Evolutionary conservation across 441 rosid species (phyloP).

Genomic region (Syzygium malaccense): DNA sequence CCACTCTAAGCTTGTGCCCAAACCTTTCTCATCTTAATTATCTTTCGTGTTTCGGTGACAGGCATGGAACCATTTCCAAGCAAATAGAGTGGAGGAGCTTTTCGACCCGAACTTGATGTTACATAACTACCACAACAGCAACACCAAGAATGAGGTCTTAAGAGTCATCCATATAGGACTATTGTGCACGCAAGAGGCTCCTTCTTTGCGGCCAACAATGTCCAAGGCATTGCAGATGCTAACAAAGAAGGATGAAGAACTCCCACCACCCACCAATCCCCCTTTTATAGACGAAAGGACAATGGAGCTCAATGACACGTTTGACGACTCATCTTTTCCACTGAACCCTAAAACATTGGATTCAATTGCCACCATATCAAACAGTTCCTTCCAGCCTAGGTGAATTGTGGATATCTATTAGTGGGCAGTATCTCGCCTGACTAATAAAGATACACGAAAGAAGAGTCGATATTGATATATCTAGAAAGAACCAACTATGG

Average conservation of each 20-base stretch:
- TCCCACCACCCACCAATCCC: constrained; percentile 69
- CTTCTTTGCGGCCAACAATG: constrained; percentile 72
- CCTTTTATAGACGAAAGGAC: constrained; percentile 81
- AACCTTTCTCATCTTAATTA: neutral
- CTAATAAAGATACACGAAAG: neutral
- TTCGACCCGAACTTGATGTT: constrained; percentile 61
- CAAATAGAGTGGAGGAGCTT: constrained; percentile 55
- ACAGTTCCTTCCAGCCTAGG: constrained; percentile 75
- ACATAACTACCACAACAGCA: constrained; percentile 22
- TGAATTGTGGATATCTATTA: constrained; percentile 17
- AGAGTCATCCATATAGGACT: constrained; percentile 75
- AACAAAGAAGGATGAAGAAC: constrained; percentile 51
- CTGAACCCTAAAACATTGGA: constrained; percentile 36
- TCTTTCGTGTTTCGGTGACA: constrained; percentile 12
- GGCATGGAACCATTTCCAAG: constrained; percentile 80
- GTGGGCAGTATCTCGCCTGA: neutral
- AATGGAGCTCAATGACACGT: constrained; percentile 60
- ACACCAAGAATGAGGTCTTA: constrained; percentile 36
- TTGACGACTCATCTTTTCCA: constrained; percentile 35
- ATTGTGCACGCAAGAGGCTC: constrained; percentile 74
- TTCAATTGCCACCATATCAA: constrained; percentile 52
- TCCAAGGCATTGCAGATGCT: constrained; percentile 67
- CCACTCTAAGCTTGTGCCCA: neutral
- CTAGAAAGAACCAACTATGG: neutral
- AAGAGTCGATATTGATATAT: neutral